Percentiles rank a stretch among this genome's conserved stretches.
Conservation (phyloP, 129 eudicot species). For the Pittosporum tobira region DNA sequence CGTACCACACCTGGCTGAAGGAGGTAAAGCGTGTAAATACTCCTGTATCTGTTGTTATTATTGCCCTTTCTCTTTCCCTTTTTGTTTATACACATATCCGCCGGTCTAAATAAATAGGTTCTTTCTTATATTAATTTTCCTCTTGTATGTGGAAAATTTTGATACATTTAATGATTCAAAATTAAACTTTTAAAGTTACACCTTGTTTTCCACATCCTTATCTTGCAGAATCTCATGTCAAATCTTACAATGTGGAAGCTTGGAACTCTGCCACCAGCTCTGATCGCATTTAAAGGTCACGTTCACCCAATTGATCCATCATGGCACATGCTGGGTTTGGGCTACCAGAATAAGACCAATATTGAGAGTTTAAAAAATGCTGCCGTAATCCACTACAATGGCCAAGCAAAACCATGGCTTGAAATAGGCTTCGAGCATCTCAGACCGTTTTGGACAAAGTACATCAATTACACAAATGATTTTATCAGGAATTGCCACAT, state of each 20-base stretch:
- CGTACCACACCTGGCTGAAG: slow-evolving; percentile 92
- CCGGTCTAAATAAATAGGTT: too few species aligned
- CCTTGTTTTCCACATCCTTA: neutral
- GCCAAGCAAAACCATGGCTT: slow-evolving; percentile 97
- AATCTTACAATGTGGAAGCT: slow-evolving; percentile 96
- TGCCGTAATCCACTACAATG: slow-evolving; percentile 96
- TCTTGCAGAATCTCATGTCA: slow-evolving; percentile 75
- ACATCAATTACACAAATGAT: slow-evolving; percentile 83
- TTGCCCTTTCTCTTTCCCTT: neutral
- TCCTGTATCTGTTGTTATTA: neutral
- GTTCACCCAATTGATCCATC: slow-evolving; percentile 83
- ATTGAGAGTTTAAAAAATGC: slow-evolving; percentile 72
- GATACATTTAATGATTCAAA: neutral
- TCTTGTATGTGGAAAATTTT: too few species aligned
- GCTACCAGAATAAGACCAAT: slow-evolving; percentile 80
- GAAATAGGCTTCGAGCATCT: slow-evolving; percentile 94
- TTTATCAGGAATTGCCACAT: slow-evolving; percentile 86
- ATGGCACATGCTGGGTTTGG: slow-evolving; percentile 98
- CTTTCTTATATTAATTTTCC: too few species aligned
- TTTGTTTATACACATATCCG: neutral
- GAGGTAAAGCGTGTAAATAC: slow-evolving; percentile 40
- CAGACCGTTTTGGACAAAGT: slow-evolving; percentile 93
- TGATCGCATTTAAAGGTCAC: slow-evolving; percentile 91
- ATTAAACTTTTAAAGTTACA: neutral
- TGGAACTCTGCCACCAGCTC: slow-evolving; percentile 96